Base-by-base conservation (phyloP, 169 alveolate genomes). In the Babesia ovata region DNA sequence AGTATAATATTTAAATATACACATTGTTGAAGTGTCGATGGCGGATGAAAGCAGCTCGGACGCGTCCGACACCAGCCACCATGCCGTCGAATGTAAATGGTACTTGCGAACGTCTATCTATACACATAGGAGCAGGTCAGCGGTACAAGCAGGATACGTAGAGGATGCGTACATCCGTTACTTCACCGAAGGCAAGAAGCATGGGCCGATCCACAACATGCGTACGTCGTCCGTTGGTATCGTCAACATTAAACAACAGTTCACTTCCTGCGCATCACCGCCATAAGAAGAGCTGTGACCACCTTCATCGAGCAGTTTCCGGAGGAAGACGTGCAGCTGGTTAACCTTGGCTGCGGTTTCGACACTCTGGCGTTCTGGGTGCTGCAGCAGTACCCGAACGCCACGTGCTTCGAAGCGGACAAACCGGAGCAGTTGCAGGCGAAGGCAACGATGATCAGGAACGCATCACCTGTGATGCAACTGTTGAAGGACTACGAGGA, bases 301-400 rank as follows among this genome's bases (percentile, higher is more conserved):
- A 24, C 58, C 29, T 81, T 81, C 36, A 33, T 72, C 14, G 84
- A 72, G 16, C 49, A 44, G 26, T 72, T 72, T 36, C 65, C 58
- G 7, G 84, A 50, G 16, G 75, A 74, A 36, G 33, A 36, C 0
- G 81, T 83, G 22, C 90, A 83, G 39, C n/a, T 73, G 54, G 90
- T 83, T 13, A 83, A 83, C 53, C 48, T 83, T 36, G 90, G 90
- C 4, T 66, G 83, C 26, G 90, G 90, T 9, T 75, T 83, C 26
- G 90, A 83, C 75, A 83, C 86, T 22, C 13, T 73, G 10, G 46
- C 79, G 3, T 59, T 69, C 48, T 75, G 71, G 74, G 24, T 66
- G 2, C 48, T 53, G 45, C 44, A 83, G 57, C 70, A 73, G 14
- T 62, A 66, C 24, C 48, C 14, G 3, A 70, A 70, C 10, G 75